Conservation (phyloP, 176 grass and related monocot species). For the Eleusine coracana region DNA sequence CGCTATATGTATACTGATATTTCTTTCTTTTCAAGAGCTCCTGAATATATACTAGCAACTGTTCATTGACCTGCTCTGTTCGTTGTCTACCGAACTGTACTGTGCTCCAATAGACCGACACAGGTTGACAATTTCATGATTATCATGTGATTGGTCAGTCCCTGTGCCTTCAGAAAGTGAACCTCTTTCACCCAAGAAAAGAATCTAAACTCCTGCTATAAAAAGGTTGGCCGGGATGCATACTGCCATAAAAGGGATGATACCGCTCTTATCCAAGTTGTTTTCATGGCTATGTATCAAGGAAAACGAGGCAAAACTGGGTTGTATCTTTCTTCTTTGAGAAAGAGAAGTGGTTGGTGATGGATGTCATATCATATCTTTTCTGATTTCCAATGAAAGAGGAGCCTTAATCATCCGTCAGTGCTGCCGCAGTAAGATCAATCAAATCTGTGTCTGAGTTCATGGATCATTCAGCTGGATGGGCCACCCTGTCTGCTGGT, state of each 20-base stretch:
- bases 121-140: background rate
- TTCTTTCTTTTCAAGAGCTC: background rate
- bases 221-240: background rate
- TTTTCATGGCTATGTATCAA: background rate
- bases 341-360: background rate
- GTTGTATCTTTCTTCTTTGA: background rate
- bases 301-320: background rate
- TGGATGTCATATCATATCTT: slow-evolving; percentile 14
- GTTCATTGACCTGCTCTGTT: background rate
- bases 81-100: background rate
- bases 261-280: background rate
- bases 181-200: background rate
- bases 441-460: background rate
- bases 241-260: too few relatives aligned
- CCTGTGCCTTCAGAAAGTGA: background rate
- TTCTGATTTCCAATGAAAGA: slow-evolving; percentile 26
- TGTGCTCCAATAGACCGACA: background rate
- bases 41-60: background rate
- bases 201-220: background rate
- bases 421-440: background rate
- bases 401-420: slow-evolving; percentile 28
- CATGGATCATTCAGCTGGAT: slow-evolving; percentile 4
- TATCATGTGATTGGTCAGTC: background rate
- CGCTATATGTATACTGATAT: background rate
- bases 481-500: slow-evolving; percentile 26